phyloP scores from a whole-genome alignment of 768 basidiomycete species.

The Leucocoprinus leucothites region DNA sequence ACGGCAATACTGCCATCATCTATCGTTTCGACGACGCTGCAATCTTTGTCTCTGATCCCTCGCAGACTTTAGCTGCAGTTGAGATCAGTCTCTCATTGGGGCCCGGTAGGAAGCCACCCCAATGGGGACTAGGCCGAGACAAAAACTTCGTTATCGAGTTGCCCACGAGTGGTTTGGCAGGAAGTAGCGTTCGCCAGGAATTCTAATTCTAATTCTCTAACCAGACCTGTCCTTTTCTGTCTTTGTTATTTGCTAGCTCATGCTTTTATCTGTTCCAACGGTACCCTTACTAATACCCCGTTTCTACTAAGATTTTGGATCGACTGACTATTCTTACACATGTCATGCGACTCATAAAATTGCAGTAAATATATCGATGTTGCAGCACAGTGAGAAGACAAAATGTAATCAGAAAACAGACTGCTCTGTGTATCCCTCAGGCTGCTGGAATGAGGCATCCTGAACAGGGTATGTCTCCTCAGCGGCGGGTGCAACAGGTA shows the following conservation, averaged over 20 bases:
- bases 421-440: conserved; percentile 40
- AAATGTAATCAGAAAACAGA: conserved; percentile 54
- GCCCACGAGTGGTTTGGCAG: conserved; percentile 46
- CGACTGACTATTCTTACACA: too few species aligned
- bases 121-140: conserved; percentile 20
- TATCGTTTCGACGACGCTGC: conserved; percentile 37
- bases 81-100: conserved; percentile 33
- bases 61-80: conserved; percentile 42
- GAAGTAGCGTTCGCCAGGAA: conserved; percentile 40
- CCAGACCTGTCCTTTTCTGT: background rate
- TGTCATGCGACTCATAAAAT: background rate
- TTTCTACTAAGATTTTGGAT: background rate
- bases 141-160: conserved; percentile 36
- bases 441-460: conserved; percentile 39
- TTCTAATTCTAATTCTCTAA: conserved; percentile 10
- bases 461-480: conserved; percentile 52
- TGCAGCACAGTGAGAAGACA: conserved; percentile 11
- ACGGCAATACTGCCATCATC: conserved; percentile 42
- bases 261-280: too few species aligned
- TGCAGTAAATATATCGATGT: conserved; percentile 1
- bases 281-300: conserved; percentile 11
- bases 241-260: background rate
- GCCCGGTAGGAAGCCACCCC: conserved; percentile 20
- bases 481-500: conserved; percentile 46
- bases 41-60: conserved; percentile 64